These are phyloP conservation scores for Tuber magnatum DNA, from an alignment of 495 filamentous ascomycete genomes.

Conservation along the genomic window DNA sequence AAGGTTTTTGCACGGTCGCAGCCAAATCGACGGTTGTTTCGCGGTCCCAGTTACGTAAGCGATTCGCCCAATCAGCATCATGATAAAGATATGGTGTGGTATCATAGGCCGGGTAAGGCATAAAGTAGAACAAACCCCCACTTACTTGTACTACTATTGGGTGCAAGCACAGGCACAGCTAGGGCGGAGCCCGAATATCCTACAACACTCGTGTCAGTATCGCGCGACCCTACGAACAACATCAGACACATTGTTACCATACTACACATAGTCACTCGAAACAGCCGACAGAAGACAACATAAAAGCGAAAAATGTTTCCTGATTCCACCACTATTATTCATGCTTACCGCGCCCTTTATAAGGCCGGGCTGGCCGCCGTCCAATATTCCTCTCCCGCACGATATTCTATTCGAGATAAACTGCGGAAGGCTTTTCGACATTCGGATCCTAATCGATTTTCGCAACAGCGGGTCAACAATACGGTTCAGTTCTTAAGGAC, in stretches of 20 bases:
- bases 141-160: no score
- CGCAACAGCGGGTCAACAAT: conserved; percentile 56
- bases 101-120: conserved; percentile 2
- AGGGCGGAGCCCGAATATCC: no score
- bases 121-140: background rate
- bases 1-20: background rate
- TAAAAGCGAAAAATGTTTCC: conserved; percentile 5
- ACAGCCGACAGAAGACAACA: background rate
- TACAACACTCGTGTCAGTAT: background rate
- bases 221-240: background rate
- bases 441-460: conserved; percentile 48
- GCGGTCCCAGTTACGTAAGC: background rate
- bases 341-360: conserved; percentile 74
- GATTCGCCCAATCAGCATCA: background rate
- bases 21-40: background rate
- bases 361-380: conserved; percentile 67
- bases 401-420: conserved; percentile 57
- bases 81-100: background rate
- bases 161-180: no score
- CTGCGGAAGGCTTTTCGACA: conserved; percentile 67
- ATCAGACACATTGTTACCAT: background rate
- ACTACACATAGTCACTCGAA: background rate
- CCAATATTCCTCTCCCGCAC: conserved; percentile 69
- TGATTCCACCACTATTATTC: conserved; percentile 47
- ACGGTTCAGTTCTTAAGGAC: conserved; percentile 70